Conservation (phyloP, 2,329 filamentous ascomycete genomes). For the Curvularia sp. region DNA sequence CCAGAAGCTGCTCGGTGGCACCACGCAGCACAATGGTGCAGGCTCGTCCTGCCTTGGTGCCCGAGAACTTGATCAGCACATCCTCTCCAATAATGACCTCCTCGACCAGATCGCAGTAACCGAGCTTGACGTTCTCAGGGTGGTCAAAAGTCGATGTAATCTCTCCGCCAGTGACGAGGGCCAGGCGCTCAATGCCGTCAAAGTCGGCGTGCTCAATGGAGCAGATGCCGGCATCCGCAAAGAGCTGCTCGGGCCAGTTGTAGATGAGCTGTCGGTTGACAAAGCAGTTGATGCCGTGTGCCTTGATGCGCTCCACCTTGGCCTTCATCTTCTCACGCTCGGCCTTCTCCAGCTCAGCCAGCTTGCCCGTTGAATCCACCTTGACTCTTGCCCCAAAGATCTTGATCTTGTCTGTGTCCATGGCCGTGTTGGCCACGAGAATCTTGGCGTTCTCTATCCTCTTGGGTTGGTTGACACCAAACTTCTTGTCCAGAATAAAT, state of each 20-base stretch:
- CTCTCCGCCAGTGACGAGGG: slow-evolving; percentile 94
- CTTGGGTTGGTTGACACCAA: slow-evolving; percentile 98
- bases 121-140: slow-evolving; percentile 94
- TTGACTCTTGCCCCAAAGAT: slow-evolving; percentile 98
- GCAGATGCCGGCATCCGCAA: slow-evolving; percentile 96
- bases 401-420: slow-evolving; percentile 99
- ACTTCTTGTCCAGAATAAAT: slow-evolving; percentile 99
- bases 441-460: slow-evolving; percentile 98
- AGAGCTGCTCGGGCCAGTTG: slow-evolving; percentile 99
- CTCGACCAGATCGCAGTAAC: slow-evolving; percentile 93
- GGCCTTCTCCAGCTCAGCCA: slow-evolving; percentile 97
- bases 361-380: slow-evolving; percentile 93
- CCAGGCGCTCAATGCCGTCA: slow-evolving; percentile 93
- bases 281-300: slow-evolving; percentile 99
- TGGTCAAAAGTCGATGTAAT: slow-evolving; percentile 98
- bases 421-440: slow-evolving; percentile 94
- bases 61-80: slow-evolving; percentile 95
- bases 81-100: slow-evolving; percentile 99
- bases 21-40: slow-evolving; percentile 97
- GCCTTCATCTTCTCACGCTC: slow-evolving; percentile 99
- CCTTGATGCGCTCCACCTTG: slow-evolving; percentile 98
- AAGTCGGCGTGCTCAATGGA: slow-evolving; percentile 99
- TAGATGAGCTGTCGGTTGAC: slow-evolving; percentile 99
- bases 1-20: slow-evolving; percentile 93
- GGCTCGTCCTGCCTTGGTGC: slow-evolving; percentile 89